A percentile compares a stretch with the other conserved stretches of the same genome.
These are phyloP conservation scores for Penicillium sp. DNA, from an alignment of 2,329 filamentous ascomycete species.

Conservation along the genomic window DNA sequence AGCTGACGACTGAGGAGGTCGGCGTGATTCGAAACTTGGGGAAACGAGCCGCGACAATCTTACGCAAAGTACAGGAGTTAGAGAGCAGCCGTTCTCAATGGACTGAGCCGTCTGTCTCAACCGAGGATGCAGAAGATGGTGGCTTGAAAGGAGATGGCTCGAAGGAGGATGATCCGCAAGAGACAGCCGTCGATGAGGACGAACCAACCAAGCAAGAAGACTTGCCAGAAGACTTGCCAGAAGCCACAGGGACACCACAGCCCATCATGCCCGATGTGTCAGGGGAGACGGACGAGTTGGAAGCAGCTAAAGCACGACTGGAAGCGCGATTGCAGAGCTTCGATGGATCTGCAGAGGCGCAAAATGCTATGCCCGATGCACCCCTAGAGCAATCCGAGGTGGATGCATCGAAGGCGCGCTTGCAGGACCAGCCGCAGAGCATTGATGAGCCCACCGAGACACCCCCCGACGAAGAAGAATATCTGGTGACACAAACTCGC, in stretches of 20 bases:
- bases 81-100: constrained; percentile 35
- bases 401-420: constrained; percentile 52
- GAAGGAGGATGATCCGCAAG: neutral
- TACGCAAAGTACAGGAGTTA: constrained; percentile 48
- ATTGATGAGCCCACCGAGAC: neutral
- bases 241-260: neutral
- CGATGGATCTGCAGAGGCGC: neutral
- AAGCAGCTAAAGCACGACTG: neutral
- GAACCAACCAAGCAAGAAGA: neutral
- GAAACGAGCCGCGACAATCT: constrained; percentile 65
- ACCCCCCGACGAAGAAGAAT: constrained; percentile 14
- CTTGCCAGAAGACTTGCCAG: neutral
- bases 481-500: constrained; percentile 39
- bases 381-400: constrained; percentile 35
- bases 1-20: constrained; percentile 74
- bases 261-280: too few relatives aligned
- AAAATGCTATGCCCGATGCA: constrained; percentile 20
- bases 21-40: constrained; percentile 76
- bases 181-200: neutral
- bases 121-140: neutral
- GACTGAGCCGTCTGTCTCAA: constrained; percentile 18
- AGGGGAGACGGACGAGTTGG: neutral
- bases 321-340: too few relatives aligned
- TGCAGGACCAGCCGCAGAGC: constrained; percentile 42
- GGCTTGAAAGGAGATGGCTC: neutral